Evolutionary conservation across 176 grass and related monocot species (phyloP).

Genomic region (Rhynchospora pubera): DNA sequence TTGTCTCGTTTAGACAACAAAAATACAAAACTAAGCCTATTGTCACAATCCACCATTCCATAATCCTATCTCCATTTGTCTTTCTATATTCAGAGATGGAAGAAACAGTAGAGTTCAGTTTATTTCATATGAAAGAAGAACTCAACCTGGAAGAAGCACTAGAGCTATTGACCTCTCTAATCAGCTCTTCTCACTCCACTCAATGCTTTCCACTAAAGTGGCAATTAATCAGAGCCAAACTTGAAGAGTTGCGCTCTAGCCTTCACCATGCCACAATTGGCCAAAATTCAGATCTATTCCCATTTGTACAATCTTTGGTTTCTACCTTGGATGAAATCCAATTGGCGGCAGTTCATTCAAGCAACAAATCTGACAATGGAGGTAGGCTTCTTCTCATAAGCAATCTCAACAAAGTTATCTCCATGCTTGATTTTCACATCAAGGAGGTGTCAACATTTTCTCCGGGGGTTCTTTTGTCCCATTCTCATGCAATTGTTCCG

Average conservation of each 20-base stretch:
- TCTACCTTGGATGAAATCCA: constrained; percentile 41
- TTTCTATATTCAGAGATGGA: constrained; percentile 13
- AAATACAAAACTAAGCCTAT: constrained; percentile 2
- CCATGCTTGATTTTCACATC: constrained; percentile 56
- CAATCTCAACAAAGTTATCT: constrained; percentile 47
- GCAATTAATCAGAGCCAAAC: constrained; percentile 66
- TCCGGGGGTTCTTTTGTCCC: constrained; percentile 10
- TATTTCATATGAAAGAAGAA: constrained; percentile 37
- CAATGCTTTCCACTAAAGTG: constrained; percentile 66
- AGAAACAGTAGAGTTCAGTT: background rate
- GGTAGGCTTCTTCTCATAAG: constrained; percentile 75
- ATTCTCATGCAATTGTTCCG: constrained; percentile 51
- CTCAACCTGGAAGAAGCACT: constrained; percentile 23
- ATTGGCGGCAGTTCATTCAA: constrained; percentile 30
- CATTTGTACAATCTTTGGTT: constrained; percentile 29
- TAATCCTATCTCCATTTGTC: background rate
- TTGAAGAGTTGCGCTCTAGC: constrained; percentile 43
- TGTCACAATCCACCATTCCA: constrained; percentile 8
- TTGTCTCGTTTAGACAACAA: background rate
- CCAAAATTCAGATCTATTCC: constrained; percentile 8
- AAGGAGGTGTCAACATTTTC: constrained; percentile 33
- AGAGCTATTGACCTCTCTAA: constrained; percentile 39
- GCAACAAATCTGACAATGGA: constrained; percentile 44
- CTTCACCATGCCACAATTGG: constrained; percentile 18
- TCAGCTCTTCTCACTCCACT: constrained; percentile 45